phyloP scores from a whole-genome alignment of 768 basidiomycete species.

The Termitomyces sp. region DNA sequence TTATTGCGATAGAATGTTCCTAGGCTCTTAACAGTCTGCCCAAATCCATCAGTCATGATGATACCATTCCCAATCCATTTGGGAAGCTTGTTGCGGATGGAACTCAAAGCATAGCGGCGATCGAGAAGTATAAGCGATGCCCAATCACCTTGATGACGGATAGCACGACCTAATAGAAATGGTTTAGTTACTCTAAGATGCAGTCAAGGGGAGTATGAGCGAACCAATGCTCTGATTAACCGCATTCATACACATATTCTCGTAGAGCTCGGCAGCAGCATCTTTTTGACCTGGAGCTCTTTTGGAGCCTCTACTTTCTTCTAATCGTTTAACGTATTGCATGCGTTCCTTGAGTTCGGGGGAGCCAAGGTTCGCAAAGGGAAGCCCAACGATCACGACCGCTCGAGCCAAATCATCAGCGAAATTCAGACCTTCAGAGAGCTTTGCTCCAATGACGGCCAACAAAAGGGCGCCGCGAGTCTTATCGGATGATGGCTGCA shows the following conservation, averaged over 20 bases:
- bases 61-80: conserved; percentile 79
- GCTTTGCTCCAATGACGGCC: conserved; percentile 94
- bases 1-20: conserved; percentile 68
- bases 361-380: conserved; percentile 90
- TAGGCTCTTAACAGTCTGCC: conserved; percentile 65
- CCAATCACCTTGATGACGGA: conserved; percentile 90
- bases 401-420: conserved; percentile 80
- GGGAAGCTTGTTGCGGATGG: conserved; percentile 81
- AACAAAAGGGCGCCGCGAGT: conserved; percentile 76
- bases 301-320: conserved; percentile 37
- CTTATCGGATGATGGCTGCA: conserved; percentile 20
- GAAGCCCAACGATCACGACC: conserved; percentile 85
- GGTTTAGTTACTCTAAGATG: not conserved
- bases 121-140: conserved; percentile 88
- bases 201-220: conserved; percentile 18
- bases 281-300: conserved; percentile 44
- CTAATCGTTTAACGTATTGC: conserved; percentile 74
- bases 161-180: conserved; percentile 70
- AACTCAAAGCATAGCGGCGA: conserved; percentile 64
- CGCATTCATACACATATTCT: conserved; percentile 89
- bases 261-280: conserved; percentile 81
- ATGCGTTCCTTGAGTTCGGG: conserved; percentile 89
- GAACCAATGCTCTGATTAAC: conserved; percentile 97
- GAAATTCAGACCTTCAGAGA: conserved; percentile 89
- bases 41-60: conserved; percentile 60